Base-by-base conservation (phyloP, 2,329 filamentous ascomycete genomes). In the Trichoderma polysporum region DNA sequence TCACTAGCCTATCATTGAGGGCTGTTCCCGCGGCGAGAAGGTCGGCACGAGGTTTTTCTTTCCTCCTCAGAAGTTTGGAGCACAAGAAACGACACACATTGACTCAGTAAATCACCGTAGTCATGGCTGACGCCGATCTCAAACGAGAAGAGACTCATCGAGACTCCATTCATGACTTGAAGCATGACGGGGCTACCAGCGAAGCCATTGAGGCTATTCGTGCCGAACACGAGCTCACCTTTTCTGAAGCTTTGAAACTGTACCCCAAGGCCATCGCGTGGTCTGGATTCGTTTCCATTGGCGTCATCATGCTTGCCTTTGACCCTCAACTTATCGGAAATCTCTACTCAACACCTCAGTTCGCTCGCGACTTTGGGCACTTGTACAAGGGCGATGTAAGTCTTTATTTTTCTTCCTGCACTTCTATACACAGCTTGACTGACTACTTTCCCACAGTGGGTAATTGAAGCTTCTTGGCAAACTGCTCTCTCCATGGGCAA, bases 281-380 rank as follows among this genome's bases (percentile, higher is more conserved):
- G 87, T 86, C 85, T 8, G 78, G 83, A 49, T 87, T 86, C 71
- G 86, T 89, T 69, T 86, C 84, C 4, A 76, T 88, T 2, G 85
- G 85, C 7, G 84, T 88, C 41, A 84, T 88, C 69, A 88, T 88
- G 85, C 75, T 84, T 49, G 86, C 86, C 4, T 91, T 90, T 71
- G 88, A 90, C 73, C 85, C 86, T 0, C 87, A 90, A 73, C 81
- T 90, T 10, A 81, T 90, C 19, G 86, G 86, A 27, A 87, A 88
- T 68, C 80, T 90, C 62, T 89, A 86, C 71, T 83, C 85, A 2
- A 85, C 83, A 58, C 85, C 85, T 0, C 82, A 83, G n/a, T 89
- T 88, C 71, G 82, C 84, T 69, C 73, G 75, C 22, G 82, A 87
- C 69, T 88, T 87, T 72, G 86, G 86, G 2, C 83, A 86, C 68